Conservation (phyloP, 139 green algal species). For the Coccomyxa sp. region DNA sequence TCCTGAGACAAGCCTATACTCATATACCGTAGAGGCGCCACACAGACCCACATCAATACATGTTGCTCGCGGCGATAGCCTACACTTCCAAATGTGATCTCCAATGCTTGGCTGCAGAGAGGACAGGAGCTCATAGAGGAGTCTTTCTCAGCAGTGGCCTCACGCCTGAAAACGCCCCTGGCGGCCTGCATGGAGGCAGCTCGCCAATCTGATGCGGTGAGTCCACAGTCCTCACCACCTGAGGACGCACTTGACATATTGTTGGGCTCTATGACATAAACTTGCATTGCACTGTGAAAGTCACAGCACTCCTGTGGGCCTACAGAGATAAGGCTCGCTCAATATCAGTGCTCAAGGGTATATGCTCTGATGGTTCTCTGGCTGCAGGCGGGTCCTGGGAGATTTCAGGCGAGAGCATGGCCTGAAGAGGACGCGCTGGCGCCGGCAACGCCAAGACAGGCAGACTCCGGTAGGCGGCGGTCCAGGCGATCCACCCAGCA, state of each 20-base stretch:
- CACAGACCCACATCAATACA: too few relatives aligned
- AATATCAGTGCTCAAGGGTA: too few relatives aligned
- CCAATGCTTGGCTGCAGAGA: conserved; percentile 19
- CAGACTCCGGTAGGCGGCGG: background rate
- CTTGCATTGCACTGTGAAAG: too few relatives aligned
- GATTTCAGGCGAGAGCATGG: conserved; percentile 4
- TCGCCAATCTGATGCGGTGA: background rate
- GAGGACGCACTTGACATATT: too few relatives aligned
- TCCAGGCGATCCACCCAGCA: background rate
- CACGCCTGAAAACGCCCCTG: conserved; percentile 34
- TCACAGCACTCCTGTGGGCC: too few relatives aligned
- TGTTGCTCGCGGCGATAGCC: too few relatives aligned
- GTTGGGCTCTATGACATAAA: too few relatives aligned
- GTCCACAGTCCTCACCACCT: too few relatives aligned
- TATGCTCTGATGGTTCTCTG: too few relatives aligned
- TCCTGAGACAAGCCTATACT: too few relatives aligned
- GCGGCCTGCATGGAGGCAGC: conserved; percentile 36
- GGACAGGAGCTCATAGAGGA: conserved; percentile 53
- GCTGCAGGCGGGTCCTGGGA: conserved; percentile 30
- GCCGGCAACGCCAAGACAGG: conserved; percentile 43
- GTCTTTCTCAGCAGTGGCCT: conserved; percentile 31
- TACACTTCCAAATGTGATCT: background rate
- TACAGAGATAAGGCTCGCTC: too few relatives aligned
- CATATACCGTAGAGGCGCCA: too few relatives aligned
- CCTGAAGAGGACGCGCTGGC: conserved; percentile 30